These are phyloP conservation scores for Fusarium bactridioides DNA, from an alignment of 2,329 filamentous ascomycete genomes.

Conservation along the genomic window DNA sequence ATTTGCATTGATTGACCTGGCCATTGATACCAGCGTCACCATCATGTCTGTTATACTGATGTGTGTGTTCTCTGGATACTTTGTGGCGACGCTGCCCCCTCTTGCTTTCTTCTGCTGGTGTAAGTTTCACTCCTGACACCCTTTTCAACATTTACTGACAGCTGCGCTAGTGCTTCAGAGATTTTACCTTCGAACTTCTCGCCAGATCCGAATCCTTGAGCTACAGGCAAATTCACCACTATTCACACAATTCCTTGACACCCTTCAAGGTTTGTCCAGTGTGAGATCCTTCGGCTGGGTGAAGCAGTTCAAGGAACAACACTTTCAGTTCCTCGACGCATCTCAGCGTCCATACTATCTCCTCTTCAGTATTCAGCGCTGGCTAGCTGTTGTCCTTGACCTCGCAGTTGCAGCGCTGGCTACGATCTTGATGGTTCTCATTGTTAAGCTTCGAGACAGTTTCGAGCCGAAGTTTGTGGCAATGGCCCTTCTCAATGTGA, in stretches of 20 bases:
- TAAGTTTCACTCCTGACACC: not conserved
- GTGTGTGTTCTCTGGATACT: constrained; percentile 25
- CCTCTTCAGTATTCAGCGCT: constrained; percentile 57
- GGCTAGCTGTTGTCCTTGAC: constrained; percentile 58
- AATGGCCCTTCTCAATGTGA: constrained; percentile 41
- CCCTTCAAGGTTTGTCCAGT: constrained; percentile 33
- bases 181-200: constrained; percentile 43
- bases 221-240: constrained; percentile 44
- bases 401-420: constrained; percentile 55
- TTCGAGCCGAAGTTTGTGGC: constrained; percentile 31
- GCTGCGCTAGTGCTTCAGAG: not conserved
- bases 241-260: constrained; percentile 42
- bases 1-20: constrained; percentile 37
- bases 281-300: constrained; percentile 50
- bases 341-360: constrained; percentile 50
- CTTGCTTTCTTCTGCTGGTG: constrained; percentile 10
- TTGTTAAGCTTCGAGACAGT: constrained; percentile 45
- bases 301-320: constrained; percentile 27
- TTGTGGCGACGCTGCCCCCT: constrained; percentile 3
- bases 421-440: constrained; percentile 54
- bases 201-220: constrained; percentile 44
- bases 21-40: not conserved
- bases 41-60: constrained; percentile 17
- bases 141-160: not conserved
- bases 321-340: constrained; percentile 43